A percentile compares a stretch with the other conserved stretches of the same genome.
These are phyloP conservation scores for Umbelopsis isabellina DNA, from an alignment of 192 early-diverging fungal genomes.

Conservation along the genomic window DNA sequence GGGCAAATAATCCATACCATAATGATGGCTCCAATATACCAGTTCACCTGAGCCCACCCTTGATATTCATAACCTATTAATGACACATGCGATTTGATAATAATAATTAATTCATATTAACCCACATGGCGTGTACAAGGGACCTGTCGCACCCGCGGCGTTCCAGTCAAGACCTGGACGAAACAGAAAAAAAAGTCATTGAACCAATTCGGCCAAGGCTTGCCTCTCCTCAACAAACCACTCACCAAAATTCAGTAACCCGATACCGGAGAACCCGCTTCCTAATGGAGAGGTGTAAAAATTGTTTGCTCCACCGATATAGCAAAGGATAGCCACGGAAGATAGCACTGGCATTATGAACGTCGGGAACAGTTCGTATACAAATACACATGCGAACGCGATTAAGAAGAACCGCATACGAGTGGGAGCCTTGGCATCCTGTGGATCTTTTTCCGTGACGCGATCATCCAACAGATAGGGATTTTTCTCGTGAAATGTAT, in stretches of 20 bases:
- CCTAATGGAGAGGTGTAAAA: background rate
- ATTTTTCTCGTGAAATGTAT: constrained; percentile 25
- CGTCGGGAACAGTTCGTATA: constrained; percentile 48
- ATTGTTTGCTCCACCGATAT: constrained; percentile 12
- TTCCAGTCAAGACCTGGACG: constrained; percentile 26
- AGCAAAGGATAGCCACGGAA: constrained; percentile 23
- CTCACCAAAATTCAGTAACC: constrained; percentile 23
- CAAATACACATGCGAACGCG: constrained; percentile 37
- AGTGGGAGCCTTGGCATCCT: constrained; percentile 3
- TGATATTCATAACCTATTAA: background rate
- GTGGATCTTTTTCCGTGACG: background rate
- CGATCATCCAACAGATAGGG: background rate
- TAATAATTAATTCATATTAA: background rate
- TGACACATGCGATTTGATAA: too few relatives aligned
- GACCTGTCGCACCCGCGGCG: constrained; percentile 17
- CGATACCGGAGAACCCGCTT: constrained; percentile 14
- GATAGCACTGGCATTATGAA: constrained; percentile 42
- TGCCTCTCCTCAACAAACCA: background rate
- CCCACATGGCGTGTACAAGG: constrained; percentile 25
- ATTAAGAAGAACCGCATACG: constrained; percentile 47
- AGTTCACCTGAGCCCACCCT: constrained; percentile 62
- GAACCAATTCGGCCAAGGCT: background rate
- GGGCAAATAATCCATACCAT: constrained; percentile 61
- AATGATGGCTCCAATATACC: constrained; percentile 63
- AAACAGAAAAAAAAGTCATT: background rate